Base-by-base conservation (phyloP, 345 rosid species). In the Cardiospermum halicacabum region DNA sequence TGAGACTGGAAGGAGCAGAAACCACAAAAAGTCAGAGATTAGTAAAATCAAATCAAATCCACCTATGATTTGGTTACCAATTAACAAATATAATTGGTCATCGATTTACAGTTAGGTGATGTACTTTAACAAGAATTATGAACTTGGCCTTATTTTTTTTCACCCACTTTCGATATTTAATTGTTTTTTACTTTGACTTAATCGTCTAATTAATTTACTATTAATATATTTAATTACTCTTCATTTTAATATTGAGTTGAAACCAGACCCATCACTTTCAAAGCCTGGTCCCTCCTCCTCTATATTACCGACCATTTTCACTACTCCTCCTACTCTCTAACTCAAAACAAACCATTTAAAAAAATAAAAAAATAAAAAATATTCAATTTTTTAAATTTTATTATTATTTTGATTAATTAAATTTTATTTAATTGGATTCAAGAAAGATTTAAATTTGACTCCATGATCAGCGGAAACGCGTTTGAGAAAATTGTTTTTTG, bases 381-480 rank as follows among this genome's bases (percentile, higher is more conserved):
- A n/a, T n/a, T n/a, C n/a, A n/a, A n/a, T n/a, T n/a, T n/a, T n/a
- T n/a, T n/a, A n/a, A n/a, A n/a, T n/a, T n/a, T n/a, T n/a, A n/a
- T n/a, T n/a, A n/a, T n/a, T n/a, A n/a, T n/a, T n/a, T n/a, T n/a
- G n/a, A n/a, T n/a, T n/a, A n/a, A n/a, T n/a, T n/a, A n/a, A n/a
- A n/a, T n/a, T n/a, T n/a, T n/a, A 18, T 47, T 47, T 47, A 47
- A 47, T 47, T 47, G 7, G 51, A 47, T 18, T 47, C n/a, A 31
- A 24, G 19, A 11, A 55, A 40, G 32, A 60, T 16, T 61, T 22
- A 24, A 36, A 50, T 30, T 31, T 56, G 36, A 37, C 59, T 69
- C 72, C 77, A 62, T 69, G 81, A 73, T 77, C 53, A 64, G 62
- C 81, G 75, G 77, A 53, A 59, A 69, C 75, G 77, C 75, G 72